Evolutionary conservation across 2,329 filamentous ascomycete species (phyloP).

Genomic region (Fusarium fracticaudum): DNA sequence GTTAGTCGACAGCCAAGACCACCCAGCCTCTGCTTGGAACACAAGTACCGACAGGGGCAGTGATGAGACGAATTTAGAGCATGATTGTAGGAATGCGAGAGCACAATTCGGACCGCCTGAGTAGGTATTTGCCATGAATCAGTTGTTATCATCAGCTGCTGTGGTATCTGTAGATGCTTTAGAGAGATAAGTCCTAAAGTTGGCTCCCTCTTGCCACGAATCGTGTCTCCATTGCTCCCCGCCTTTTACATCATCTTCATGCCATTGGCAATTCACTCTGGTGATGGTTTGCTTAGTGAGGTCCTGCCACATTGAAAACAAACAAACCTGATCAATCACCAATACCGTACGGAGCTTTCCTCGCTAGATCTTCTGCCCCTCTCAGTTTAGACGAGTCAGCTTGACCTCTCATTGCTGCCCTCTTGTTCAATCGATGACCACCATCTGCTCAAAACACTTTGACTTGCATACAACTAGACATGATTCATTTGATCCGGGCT

Average conservation of each 20-base stretch:
- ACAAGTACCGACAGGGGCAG: slow-evolving; percentile 17
- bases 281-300: neutral
- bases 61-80: neutral
- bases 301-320: slow-evolving; percentile 15
- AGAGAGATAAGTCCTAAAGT: neutral
- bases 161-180: neutral
- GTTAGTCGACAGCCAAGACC: slow-evolving; percentile 16
- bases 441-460: slow-evolving; percentile 17
- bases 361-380: slow-evolving; percentile 4
- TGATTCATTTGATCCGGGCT: slow-evolving; percentile 12
- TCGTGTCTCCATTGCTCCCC: slow-evolving; percentile 18
- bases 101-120: neutral
- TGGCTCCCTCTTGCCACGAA: slow-evolving; percentile 25
- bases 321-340: slow-evolving; percentile 12
- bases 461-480: neutral
- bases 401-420: neutral
- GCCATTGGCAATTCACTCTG: slow-evolving; percentile 26
- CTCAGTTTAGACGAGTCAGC: slow-evolving; percentile 27
- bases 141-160: neutral
- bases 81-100: neutral
- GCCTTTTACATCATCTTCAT: slow-evolving; percentile 34
- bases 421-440: slow-evolving; percentile 31
- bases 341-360: slow-evolving; percentile 13
- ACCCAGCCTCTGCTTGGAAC: slow-evolving; percentile 12
- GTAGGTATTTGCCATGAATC: neutral